These are phyloP conservation scores for Apiosordaria backusii DNA, from an alignment of 495 filamentous ascomycete genomes.

Conservation along the genomic window DNA sequence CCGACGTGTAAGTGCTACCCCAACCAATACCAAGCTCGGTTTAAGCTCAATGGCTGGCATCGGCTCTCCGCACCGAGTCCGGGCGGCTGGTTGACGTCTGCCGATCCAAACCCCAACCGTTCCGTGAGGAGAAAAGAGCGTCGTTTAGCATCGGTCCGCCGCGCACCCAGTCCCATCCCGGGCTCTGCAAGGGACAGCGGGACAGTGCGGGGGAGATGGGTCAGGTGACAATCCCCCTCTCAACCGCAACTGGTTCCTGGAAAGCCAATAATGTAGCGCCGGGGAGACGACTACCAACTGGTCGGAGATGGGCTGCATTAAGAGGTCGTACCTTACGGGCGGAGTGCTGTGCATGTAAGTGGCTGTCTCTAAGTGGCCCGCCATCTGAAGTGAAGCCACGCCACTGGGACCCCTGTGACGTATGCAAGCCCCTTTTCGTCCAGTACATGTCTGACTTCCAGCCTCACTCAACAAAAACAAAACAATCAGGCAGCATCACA, in stretches of 20 bases:
- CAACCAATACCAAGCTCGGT: background rate
- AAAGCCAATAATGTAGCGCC: background rate
- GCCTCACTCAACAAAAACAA: background rate
- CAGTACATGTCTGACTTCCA: too few species aligned
- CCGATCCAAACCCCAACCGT: background rate
- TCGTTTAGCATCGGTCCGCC: conserved; percentile 19
- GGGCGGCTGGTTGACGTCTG: background rate
- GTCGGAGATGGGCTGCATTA: too few species aligned
- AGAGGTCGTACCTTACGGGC: too few species aligned
- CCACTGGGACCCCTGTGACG: background rate
- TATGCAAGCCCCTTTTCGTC: background rate
- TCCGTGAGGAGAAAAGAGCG: background rate
- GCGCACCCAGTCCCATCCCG: background rate
- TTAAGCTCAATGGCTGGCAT: conserved; percentile 18
- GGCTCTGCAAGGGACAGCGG: background rate
- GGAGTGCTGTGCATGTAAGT: background rate
- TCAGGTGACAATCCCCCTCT: background rate
- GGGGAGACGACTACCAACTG: too few species aligned
- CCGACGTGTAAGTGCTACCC: background rate
- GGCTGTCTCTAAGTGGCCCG: background rate
- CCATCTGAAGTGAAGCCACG: background rate
- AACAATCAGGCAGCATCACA: background rate
- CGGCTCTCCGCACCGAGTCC: conserved; percentile 15
- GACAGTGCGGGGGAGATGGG: background rate
- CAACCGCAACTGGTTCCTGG: background rate